Base-by-base conservation (phyloP, 345 rosid genomes). In the Aquilaria yunnanensis region DNA sequence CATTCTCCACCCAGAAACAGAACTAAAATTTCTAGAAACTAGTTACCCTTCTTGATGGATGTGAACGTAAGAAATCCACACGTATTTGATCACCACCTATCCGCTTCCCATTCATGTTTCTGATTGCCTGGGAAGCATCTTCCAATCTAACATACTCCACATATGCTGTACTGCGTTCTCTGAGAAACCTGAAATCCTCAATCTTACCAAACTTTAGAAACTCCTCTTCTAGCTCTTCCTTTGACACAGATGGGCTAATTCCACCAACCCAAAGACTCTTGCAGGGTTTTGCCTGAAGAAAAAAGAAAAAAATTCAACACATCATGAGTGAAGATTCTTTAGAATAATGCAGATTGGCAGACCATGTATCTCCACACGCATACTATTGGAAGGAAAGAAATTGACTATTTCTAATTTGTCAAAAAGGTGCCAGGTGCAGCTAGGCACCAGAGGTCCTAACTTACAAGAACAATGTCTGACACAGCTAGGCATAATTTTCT, bases 201-300 rank as follows among this genome's bases (percentile, higher is more conserved):
- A 90, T 72, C 74, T 83, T 69, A 57, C 99, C 97, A 59, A 88
- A 88, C 64, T 81, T 90, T 9, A 61, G 70, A 74, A 90, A 90
- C 76, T 83, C 96, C 59, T 83, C 82, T 70, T 90, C 86, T 56
- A 90, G 64, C 51, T 81, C 81, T 62, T 85, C 91, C 63, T 80
- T 83, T 5, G 88, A 74, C 60, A 88, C 74, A 62, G 71, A 63
- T 23, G 82, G 72, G 82, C 89, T 77, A 63, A 94, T 80, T 62
- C 97, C 99, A 73, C 99, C 97, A 47, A 94, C 86, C 97, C 97
- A 90, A 8, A 90, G 76, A 67, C 81, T 73, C 75, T 85, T 90
- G 61, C 74, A 74, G 70, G 97, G 92, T 66, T 78, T 90, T 61
- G 96, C 96, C 99, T 94, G 84, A 54, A 72, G 67, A 62, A 64